Conservation (phyloP, 2,329 filamentous ascomycete species). For the Aspergillus sergii region DNA sequence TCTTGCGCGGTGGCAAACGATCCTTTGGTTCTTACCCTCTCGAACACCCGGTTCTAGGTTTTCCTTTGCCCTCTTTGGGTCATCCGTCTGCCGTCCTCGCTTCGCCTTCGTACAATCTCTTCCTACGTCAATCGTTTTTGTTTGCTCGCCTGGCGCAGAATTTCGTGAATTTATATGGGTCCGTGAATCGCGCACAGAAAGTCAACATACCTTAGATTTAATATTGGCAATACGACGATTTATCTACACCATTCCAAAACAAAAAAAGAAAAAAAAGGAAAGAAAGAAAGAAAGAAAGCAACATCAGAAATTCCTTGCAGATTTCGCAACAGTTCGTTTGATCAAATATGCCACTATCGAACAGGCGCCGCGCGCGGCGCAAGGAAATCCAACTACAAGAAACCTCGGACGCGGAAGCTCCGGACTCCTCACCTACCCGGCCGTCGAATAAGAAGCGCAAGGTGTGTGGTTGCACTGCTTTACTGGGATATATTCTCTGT, state of each 20-base stretch:
- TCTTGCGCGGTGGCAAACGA: constrained; percentile 35
- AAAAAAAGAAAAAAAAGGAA: too few relatives aligned
- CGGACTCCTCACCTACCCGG: constrained; percentile 51
- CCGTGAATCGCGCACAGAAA: background rate
- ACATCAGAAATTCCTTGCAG: background rate
- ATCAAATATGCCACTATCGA: constrained; percentile 44
- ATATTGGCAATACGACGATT: background rate
- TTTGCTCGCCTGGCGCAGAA: background rate
- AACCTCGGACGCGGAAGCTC: constrained; percentile 47
- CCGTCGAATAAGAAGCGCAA: constrained; percentile 53
- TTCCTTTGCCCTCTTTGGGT: constrained; percentile 16
- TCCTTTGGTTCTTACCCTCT: constrained; percentile 35
- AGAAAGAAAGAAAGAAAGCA: too few relatives aligned
- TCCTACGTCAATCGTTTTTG: background rate
- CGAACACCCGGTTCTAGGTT: constrained; percentile 20
- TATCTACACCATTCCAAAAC: background rate
- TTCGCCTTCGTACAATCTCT: constrained; percentile 3
- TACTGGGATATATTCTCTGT: background rate
- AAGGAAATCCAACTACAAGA: constrained; percentile 49
- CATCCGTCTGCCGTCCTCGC: constrained; percentile 15
- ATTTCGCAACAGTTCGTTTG: background rate
- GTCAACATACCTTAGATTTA: background rate
- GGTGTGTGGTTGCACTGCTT: constrained; percentile 30
- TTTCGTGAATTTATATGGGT: background rate
- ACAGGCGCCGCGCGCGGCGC: constrained; percentile 49